Conservation (phyloP, 148 eudicot species). For the Gaultheria prostrata region DNA sequence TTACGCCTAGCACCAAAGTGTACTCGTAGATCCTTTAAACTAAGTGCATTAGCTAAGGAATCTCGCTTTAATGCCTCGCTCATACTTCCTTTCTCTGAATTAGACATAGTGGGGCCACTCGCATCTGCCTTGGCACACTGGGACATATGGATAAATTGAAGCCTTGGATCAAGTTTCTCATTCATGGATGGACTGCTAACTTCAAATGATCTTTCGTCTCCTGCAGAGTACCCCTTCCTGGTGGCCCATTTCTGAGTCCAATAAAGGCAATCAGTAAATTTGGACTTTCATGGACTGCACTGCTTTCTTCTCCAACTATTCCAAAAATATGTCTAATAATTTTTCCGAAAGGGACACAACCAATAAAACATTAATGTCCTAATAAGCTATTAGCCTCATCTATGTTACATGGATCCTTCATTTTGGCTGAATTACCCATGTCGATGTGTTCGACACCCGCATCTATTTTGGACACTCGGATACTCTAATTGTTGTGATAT, state of each 20-base stretch:
- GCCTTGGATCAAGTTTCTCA: neutral
- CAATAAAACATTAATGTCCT: neutral
- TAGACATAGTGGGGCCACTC: too few relatives aligned
- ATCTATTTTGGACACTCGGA: too few relatives aligned
- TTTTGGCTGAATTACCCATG: too few relatives aligned
- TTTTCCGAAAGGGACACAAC: too few relatives aligned
- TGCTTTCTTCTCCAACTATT: neutral
- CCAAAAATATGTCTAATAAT: too few relatives aligned
- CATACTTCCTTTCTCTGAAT: too few relatives aligned
- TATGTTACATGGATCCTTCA: too few relatives aligned
- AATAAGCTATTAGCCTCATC: neutral
- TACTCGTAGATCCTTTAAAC: neutral
- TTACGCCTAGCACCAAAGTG: neutral
- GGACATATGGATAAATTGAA: neutral
- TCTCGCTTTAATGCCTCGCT: neutral
- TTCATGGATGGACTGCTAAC: neutral
- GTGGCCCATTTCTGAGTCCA: slow-evolving; percentile 46
- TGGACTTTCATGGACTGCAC: neutral
- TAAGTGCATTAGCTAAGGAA: neutral
- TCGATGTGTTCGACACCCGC: too few relatives aligned
- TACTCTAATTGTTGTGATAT: too few relatives aligned
- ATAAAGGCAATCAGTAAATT: slow-evolving; percentile 13
- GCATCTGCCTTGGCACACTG: neutral
- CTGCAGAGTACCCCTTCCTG: slow-evolving; percentile 37
- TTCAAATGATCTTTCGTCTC: neutral